Percentiles rank a stretch among this genome's conserved stretches.
Evolutionary conservation across 441 rosid genomes (phyloP).

Genomic region (Dalechampia spathulata): DNA sequence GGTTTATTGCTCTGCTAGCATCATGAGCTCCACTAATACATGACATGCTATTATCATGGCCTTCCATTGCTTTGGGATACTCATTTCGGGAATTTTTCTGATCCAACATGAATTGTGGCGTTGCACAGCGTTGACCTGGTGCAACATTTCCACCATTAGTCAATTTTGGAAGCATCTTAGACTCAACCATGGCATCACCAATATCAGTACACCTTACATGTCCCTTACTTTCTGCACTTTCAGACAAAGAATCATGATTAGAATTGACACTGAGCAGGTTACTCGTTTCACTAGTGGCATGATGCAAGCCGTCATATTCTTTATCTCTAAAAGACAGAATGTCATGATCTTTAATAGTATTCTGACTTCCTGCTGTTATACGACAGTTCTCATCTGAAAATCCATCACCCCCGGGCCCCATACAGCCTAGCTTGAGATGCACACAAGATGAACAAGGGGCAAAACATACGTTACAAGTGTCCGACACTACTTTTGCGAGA

Average conservation of each 20-base stretch:
- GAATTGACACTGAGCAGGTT: slow-evolving; percentile 41
- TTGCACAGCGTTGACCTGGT: slow-evolving; percentile 25
- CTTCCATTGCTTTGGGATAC: slow-evolving; percentile 42
- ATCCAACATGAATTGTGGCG: slow-evolving; percentile 20
- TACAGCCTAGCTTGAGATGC: slow-evolving; percentile 48
- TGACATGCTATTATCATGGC: slow-evolving; percentile 50
- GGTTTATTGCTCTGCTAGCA: slow-evolving; percentile 21
- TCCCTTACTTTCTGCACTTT: slow-evolving; percentile 55
- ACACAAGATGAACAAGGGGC: slow-evolving; percentile 89
- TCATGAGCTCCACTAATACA: slow-evolving; percentile 39
- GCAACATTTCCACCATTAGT: slow-evolving; percentile 24
- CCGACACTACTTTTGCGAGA: slow-evolving; percentile 48
- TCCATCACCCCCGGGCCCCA: slow-evolving; percentile 52
- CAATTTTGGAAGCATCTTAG: slow-evolving; percentile 27
- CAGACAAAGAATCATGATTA: slow-evolving; percentile 50
- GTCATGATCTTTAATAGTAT: slow-evolving; percentile 48
- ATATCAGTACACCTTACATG: slow-evolving; percentile 32
- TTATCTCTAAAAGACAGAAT: slow-evolving; percentile 22
- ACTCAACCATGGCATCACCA: slow-evolving; percentile 36
- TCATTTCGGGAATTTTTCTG: slow-evolving; percentile 27
- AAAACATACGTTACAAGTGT: slow-evolving; percentile 76
- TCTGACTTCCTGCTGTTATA: slow-evolving; percentile 43
- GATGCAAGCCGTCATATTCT: slow-evolving; percentile 32
- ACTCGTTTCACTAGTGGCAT: slow-evolving; percentile 58
- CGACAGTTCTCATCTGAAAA: slow-evolving; percentile 59